Percentiles rank a stretch among this genome's conserved stretches.
These are phyloP conservation scores for Nannochloris sp. DNA, from an alignment of 139 green algal genomes.

Conservation along the genomic window DNA sequence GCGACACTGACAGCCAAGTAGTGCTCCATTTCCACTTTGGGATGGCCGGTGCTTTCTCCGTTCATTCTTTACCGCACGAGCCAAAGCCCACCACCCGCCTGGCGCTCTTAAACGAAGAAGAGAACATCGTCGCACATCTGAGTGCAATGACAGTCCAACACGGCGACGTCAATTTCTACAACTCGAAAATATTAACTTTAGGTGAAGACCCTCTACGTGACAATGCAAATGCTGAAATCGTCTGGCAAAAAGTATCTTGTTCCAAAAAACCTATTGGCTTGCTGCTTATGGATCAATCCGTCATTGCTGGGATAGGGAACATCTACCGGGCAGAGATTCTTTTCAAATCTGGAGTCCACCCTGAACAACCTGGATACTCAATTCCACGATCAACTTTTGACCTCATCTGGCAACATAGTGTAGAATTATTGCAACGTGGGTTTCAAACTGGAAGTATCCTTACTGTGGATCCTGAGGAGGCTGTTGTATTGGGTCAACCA, in stretches of 20 bases:
- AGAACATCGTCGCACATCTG: slow-evolving; percentile 51
- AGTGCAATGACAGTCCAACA: slow-evolving; percentile 74
- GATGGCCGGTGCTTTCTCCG: slow-evolving; percentile 50
- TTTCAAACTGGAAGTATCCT: slow-evolving; percentile 72
- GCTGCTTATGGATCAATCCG: slow-evolving; percentile 75
- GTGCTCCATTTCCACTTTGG: slow-evolving; percentile 81
- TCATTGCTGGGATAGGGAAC: slow-evolving; percentile 77
- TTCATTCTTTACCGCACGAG: slow-evolving; percentile 7
- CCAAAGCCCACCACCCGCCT: slow-evolving; percentile 61
- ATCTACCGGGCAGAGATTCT: slow-evolving; percentile 81
- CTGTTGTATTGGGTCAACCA: slow-evolving; percentile 43
- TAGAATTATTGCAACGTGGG: slow-evolving; percentile 62
- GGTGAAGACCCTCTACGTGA: slow-evolving; percentile 69
- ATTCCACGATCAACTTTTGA: slow-evolving; percentile 51
- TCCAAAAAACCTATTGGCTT: slow-evolving; percentile 64
- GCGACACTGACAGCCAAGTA: slow-evolving; percentile 2
- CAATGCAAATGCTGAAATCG: slow-evolving; percentile 32
- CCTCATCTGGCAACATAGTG: slow-evolving; percentile 47
- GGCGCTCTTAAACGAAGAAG: slow-evolving; percentile 25
- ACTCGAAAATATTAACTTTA: slow-evolving; percentile 42
- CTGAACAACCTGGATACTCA: slow-evolving; percentile 55
- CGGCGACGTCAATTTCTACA: slow-evolving; percentile 46
- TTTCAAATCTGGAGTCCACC: slow-evolving; percentile 61
- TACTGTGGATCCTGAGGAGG: slow-evolving; percentile 79
- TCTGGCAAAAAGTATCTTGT: slow-evolving; percentile 32